Base-by-base conservation (phyloP, 2,329 filamentous ascomycete species). In the Cordyceps cicadae region DNA sequence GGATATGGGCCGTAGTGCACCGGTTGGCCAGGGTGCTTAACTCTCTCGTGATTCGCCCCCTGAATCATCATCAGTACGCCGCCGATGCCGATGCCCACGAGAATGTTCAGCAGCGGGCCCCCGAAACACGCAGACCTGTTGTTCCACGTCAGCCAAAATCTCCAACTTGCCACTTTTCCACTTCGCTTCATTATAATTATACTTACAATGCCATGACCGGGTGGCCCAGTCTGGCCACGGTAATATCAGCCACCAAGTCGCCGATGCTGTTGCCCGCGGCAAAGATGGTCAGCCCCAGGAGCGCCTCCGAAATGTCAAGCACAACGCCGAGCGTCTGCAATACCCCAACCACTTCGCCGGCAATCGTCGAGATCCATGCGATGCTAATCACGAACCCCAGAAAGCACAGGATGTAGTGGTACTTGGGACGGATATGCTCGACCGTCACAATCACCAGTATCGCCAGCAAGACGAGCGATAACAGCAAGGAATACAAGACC, bases 41-140 rank as follows among this genome's bases (percentile, higher is more conserved):
- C 74, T 63, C 90, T 85, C 57, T 79, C 79, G 64, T 84, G 79
- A 66, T 88, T 83, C 19, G 88, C 88, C 37, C 84, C 81, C 59
- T 82, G 81, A 17, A 95, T 80, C 61, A 90, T 92, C 82, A 97
- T 94, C 71, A 92, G 95, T 45, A 90, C 82, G 17, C 94, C 94
- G 29, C 89, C 89, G 4, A 97, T 79, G n/a, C 94, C 94, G 57
- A 99, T 92, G 0, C 94, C 94, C 4, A 99, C 83, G 0, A 99
- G 77, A 64, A 99, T 99, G 68, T 99, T 99, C 46, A 99, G 83
- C 91, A 99, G 93, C 0, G 94, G 94, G 0, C 94, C 95, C n/a
- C 94, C 94, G 71, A 99, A 97, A 71, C 94, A 99, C 5, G 94
- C 94, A 39, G 90, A 92, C 46, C 82, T 85, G 63, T 63, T 45